These are phyloP conservation scores for Nyctanthes arbortristis DNA, from an alignment of 257 asterid genomes.

Conservation along the genomic window DNA sequence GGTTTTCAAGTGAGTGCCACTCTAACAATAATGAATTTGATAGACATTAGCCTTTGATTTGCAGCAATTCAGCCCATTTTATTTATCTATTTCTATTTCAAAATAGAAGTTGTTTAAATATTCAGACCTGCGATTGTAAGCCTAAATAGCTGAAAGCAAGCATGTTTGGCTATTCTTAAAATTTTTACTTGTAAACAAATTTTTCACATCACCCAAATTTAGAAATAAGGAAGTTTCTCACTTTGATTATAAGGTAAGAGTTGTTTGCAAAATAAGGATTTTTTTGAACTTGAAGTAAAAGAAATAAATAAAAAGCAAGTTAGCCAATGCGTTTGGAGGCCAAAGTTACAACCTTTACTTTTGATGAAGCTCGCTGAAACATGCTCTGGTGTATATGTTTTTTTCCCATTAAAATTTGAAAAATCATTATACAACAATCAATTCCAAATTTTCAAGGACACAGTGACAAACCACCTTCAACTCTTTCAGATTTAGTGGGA, in stretches of 20 bases:
- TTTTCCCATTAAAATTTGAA: no score
- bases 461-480: no score
- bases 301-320: no score
- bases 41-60: conserved; percentile 1
- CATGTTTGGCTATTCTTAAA: background rate
- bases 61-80: conserved; percentile 4
- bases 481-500: no score
- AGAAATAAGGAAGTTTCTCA: background rate
- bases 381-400: no score
- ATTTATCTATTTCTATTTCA: no score
- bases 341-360: background rate
- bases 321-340: background rate
- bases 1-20: conserved; percentile 54
- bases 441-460: no score
- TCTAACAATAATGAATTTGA: background rate
- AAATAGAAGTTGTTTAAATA: no score
- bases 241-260: background rate
- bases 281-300: background rate
- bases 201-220: background rate
- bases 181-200: background rate
- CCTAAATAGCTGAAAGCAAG: background rate
- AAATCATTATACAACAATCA: no score
- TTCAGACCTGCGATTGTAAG: no score
- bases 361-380: no score
- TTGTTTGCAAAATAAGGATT: background rate